A percentile compares a stretch with the other conserved stretches of the same genome.
These are phyloP conservation scores for Exidia glandulosa DNA, from an alignment of 768 basidiomycete species.

Conservation along the genomic window DNA sequence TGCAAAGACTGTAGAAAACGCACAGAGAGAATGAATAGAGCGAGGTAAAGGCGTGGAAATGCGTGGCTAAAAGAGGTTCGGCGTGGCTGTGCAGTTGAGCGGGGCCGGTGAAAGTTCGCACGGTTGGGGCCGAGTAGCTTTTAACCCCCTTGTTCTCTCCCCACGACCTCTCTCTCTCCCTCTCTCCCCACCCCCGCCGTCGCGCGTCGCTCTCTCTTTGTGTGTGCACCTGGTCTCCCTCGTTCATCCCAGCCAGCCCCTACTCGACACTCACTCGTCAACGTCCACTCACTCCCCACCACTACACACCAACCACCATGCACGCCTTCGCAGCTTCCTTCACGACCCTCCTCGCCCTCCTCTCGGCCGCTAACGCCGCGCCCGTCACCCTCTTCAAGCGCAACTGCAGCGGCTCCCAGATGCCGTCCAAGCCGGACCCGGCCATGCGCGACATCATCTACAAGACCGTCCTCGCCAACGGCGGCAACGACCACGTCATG, in stretches of 20 bases:
- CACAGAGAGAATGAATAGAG: no score
- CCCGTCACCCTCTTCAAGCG: neutral
- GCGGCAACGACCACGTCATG: neutral
- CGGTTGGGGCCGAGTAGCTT: no score
- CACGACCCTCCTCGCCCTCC: neutral
- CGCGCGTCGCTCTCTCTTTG: no score
- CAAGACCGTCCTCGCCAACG: neutral
- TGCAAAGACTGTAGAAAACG: no score
- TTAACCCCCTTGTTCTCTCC: no score
- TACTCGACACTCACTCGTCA: neutral
- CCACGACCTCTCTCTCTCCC: no score
- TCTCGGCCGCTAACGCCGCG: neutral
- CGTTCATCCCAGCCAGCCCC: neutral
- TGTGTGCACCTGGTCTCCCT: no score
- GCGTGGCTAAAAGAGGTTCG: no score
- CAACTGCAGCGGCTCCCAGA: neutral
- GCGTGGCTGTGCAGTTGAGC: no score
- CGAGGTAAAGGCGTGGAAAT: no score
- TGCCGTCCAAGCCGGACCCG: neutral
- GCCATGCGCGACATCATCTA: neutral
- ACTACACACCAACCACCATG: neutral
- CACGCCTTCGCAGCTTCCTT: neutral
- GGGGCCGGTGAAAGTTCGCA: no score
- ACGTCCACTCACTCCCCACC: neutral
- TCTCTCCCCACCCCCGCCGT: no score